phyloP scores from a whole-genome alignment of 1,284 basidiomycete genomes.

The Melampsora abietis-canadensis region DNA sequence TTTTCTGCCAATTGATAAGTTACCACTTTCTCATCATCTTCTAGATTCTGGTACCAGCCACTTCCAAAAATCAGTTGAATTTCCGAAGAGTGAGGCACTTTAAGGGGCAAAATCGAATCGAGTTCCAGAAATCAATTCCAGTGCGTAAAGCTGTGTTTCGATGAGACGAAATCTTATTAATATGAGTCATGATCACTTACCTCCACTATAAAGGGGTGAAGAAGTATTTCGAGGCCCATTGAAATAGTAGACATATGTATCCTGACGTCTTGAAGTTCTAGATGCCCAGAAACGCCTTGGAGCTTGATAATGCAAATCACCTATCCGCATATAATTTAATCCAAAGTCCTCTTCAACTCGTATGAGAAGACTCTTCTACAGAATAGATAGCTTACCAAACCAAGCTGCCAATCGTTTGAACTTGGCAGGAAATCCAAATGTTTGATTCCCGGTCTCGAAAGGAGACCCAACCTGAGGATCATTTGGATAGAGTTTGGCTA shows the following conservation, averaged over 20 bases:
- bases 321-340: background rate
- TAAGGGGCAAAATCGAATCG: background rate
- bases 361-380: background rate
- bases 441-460: conserved; percentile 45
- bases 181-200: conserved; percentile 4
- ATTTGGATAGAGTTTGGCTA: conserved; percentile 45
- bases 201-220: conserved; percentile 11
- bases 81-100: conserved; percentile 38
- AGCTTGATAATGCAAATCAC: conserved; percentile 40
- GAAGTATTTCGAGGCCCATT: conserved; percentile 24
- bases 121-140: background rate
- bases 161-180: too few relatives aligned
- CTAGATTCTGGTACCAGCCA: background rate
- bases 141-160: background rate
- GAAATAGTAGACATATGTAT: conserved; percentile 39
- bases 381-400: conserved; percentile 19
- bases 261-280: background rate
- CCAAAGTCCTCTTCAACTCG: background rate
- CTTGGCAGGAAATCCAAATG: conserved; percentile 26
- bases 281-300: conserved; percentile 31
- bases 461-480: conserved; percentile 46
- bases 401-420: conserved; percentile 37
- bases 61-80: conserved; percentile 27
- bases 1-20: conserved; percentile 12
- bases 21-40: conserved; percentile 3